phyloP scores from a whole-genome alignment of 1,284 basidiomycete genomes.

The Coriolopsis trogii region DNA sequence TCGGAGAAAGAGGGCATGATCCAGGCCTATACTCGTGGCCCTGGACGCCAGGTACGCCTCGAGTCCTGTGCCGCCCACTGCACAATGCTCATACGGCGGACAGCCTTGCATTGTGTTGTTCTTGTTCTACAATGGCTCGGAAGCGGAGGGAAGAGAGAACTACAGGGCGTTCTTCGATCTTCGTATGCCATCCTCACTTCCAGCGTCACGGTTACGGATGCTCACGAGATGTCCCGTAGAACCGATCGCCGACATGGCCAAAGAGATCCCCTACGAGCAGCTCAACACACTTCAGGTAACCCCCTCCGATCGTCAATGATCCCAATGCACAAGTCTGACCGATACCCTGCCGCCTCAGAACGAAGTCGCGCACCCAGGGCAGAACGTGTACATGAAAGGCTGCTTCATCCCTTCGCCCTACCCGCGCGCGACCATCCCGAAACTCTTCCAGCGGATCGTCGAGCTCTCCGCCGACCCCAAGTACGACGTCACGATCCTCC shows the following conservation, averaged over 20 bases:
- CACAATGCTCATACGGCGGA: neutral
- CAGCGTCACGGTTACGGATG: neutral
- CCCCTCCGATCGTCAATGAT: too few relatives aligned
- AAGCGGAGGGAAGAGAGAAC: constrained; percentile 45
- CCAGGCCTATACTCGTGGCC: constrained; percentile 19
- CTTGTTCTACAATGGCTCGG: constrained; percentile 54
- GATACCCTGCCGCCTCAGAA: too few relatives aligned
- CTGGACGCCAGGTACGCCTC: constrained; percentile 10
- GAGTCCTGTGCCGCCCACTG: neutral
- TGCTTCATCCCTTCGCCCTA: constrained; percentile 4
- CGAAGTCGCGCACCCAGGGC: constrained; percentile 14
- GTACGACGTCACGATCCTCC: constrained; percentile 32
- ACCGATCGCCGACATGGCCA: constrained; percentile 39
- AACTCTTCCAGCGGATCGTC: constrained; percentile 14
- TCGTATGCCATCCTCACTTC: constrained; percentile 26
- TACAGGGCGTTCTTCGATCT: constrained; percentile 50
- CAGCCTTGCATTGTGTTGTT: constrained; percentile 41
- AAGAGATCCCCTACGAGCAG: constrained; percentile 49
- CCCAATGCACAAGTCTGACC: too few relatives aligned
- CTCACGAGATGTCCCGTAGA: neutral
- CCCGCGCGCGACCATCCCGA: constrained; percentile 6
- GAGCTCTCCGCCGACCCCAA: constrained; percentile 11
- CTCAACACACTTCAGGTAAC: constrained; percentile 36
- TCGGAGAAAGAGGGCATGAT: constrained; percentile 24
- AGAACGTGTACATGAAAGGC: constrained; percentile 28